A percentile compares a stretch with the other conserved stretches of the same genome.
Conservation (phyloP, 2,329 filamentous ascomycete species). For the Fusarium sp. region DNA sequence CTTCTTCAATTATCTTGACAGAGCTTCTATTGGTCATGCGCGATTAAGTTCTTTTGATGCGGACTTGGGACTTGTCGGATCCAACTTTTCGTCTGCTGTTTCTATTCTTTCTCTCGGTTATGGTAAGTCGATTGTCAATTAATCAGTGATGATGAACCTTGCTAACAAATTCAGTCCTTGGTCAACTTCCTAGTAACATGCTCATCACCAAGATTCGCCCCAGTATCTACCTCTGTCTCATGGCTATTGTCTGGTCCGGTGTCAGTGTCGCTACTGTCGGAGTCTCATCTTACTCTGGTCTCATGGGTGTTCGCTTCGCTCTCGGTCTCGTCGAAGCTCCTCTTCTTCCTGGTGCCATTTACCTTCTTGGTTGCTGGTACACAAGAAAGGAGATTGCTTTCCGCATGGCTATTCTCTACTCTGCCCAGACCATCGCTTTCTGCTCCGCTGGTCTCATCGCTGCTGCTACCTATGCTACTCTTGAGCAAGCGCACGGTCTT, state of each 20-base stretch:
- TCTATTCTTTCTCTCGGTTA: constrained; percentile 25
- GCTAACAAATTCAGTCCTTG: background rate
- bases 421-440: constrained; percentile 7
- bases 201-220: constrained; percentile 18
- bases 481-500: background rate
- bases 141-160: too few relatives aligned
- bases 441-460: constrained; percentile 17
- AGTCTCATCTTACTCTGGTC: constrained; percentile 8
- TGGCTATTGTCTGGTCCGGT: constrained; percentile 19
- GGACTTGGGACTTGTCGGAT: background rate
- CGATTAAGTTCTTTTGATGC: constrained; percentile 3
- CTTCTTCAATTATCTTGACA: constrained; percentile 26
- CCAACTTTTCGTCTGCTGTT: constrained; percentile 19
- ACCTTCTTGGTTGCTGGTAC: constrained; percentile 20
- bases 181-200: constrained; percentile 20
- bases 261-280: constrained; percentile 15
- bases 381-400: constrained; percentile 11
- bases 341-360: constrained; percentile 12
- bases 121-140: background rate
- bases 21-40: constrained; percentile 13
- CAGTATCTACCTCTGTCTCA: constrained; percentile 12
- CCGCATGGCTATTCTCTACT: constrained; percentile 16
- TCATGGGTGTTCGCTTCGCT: constrained; percentile 16
- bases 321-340: constrained; percentile 20
- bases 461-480: constrained; percentile 7